Base-by-base conservation (phyloP, 2,329 filamentous ascomycete species). In the Amesomyces nigricolor region DNA sequence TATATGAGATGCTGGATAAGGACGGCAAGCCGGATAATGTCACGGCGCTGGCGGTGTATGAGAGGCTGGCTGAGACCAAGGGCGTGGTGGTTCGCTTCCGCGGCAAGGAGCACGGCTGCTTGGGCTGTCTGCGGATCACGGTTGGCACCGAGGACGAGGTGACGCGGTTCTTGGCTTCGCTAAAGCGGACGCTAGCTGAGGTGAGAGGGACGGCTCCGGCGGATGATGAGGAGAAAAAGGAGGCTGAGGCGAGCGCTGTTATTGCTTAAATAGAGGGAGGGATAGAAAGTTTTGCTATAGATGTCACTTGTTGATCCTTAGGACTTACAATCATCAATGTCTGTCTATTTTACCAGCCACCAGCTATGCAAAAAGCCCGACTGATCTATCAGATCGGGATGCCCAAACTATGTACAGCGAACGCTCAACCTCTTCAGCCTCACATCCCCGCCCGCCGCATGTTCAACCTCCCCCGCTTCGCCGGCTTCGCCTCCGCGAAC, bases 31-130 rank as follows among this genome's bases (percentile, higher is more conserved):
- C 94, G 1, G 88, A 90, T 67, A 99, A 96, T 64, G 75, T 77
- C 47, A 81, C 82, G 1, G 94, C 94, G 14, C 70, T 91, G 65
- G 83, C 82, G 10, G 87, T 92, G 7, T 99, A 99, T 70, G 85
- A 95, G 73, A 78, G 76, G 30, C 77, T 99, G 65, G 94, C 94
- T 0, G 90, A 95, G 76, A 81, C 83, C 40, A 86, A 84, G 68
- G 91, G 92, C 0, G 92, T 99, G 0, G 91, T 99, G 6, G 92
- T 97, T 4, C 79, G 94, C 52, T 99, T 97, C 72, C 79, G 94
- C 64, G 94, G 94, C 47, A 95, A 91, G 74, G 94, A 99, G 75
- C 78, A 88, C 62, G 92, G 91, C 4, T 99, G 94, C 68, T 71
- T 86, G 42, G 94, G 92, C 0, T 96, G 92, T 66, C 72, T 99